Conservation (phyloP, 345 rosid species). For the Nephelium lappaceum region DNA sequence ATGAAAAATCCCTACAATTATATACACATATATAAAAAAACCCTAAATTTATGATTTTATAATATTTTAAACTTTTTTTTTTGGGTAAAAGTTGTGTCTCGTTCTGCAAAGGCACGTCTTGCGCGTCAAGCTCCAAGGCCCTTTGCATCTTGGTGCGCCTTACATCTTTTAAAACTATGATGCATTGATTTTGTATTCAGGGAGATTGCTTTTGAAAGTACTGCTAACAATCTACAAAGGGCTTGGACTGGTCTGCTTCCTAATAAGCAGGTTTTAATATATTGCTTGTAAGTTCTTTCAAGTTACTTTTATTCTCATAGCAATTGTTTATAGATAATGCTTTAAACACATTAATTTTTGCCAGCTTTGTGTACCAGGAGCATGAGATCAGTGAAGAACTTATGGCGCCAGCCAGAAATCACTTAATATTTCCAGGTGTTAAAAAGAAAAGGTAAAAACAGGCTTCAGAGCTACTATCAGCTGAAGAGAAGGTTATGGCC, state of each 20-base stretch:
- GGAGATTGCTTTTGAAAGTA: conserved; percentile 37
- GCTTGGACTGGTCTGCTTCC: conserved; percentile 65
- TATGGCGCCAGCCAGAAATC: conserved; percentile 63
- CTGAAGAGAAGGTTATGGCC: neutral
- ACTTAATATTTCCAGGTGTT: conserved; percentile 52
- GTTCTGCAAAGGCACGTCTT: too few relatives aligned
- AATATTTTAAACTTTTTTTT: too few relatives aligned
- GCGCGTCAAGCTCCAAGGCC: too few relatives aligned
- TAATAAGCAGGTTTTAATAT: conserved; percentile 56
- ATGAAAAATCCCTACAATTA: too few relatives aligned
- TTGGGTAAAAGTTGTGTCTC: too few relatives aligned
- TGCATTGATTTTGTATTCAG: conserved; percentile 36
- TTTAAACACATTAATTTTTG: conserved; percentile 11
- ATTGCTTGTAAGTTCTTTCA: conserved; percentile 58
- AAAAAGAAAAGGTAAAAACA: conserved; percentile 33
- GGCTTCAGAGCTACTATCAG: neutral
- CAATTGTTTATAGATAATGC: neutral
- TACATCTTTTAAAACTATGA: too few relatives aligned
- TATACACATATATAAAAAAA: too few relatives aligned
- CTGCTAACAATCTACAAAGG: conserved; percentile 36
- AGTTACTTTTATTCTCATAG: neutral
- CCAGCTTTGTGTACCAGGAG: conserved; percentile 42
- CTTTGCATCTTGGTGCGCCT: too few relatives aligned
- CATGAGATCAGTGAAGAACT: conserved; percentile 46
- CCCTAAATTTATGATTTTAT: too few relatives aligned